A percentile compares a stretch with the other conserved stretches of the same genome.
Conservation (phyloP, 495 filamentous ascomycete species). For the Tuber aestivum region DNA sequence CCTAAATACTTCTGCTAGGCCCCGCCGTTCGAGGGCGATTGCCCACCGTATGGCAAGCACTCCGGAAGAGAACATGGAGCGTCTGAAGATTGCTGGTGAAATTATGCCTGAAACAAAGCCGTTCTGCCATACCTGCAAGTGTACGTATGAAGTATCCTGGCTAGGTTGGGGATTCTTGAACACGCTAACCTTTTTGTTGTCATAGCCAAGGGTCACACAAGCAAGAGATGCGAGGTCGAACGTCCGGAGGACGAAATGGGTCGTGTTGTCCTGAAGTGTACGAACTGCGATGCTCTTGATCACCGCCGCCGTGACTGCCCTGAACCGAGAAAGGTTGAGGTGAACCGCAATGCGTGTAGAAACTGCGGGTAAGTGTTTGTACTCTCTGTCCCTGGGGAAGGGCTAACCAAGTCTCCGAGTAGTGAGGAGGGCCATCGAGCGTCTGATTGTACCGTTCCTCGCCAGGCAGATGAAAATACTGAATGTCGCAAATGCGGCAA, state of each 20-base stretch:
- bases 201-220: constrained; percentile 37
- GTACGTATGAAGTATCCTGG: constrained; percentile 43
- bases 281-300: constrained; percentile 63
- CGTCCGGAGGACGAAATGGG: constrained; percentile 62
- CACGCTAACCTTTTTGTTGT: constrained; percentile 10
- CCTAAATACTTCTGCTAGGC: constrained; percentile 59
- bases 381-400: neutral
- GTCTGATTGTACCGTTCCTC: constrained; percentile 63
- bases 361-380: constrained; percentile 65
- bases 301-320: constrained; percentile 68
- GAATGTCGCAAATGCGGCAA: constrained; percentile 75
- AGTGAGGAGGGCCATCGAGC: constrained; percentile 56
- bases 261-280: constrained; percentile 66
- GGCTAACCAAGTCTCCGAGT: constrained; percentile 18
- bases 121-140: constrained; percentile 57
- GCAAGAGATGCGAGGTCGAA: constrained; percentile 48
- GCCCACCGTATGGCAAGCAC: constrained; percentile 52
- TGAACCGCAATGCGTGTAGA: constrained; percentile 54
- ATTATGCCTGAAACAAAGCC: constrained; percentile 54
- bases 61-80: constrained; percentile 56
- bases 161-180: neutral
- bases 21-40: constrained; percentile 56
- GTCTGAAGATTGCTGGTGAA: constrained; percentile 56
- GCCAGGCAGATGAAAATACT: constrained; percentile 58
- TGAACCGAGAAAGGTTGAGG: constrained; percentile 35